Evolutionary conservation across 305 asterid species (phyloP).

Genomic region (Fraxinus sp.): DNA sequence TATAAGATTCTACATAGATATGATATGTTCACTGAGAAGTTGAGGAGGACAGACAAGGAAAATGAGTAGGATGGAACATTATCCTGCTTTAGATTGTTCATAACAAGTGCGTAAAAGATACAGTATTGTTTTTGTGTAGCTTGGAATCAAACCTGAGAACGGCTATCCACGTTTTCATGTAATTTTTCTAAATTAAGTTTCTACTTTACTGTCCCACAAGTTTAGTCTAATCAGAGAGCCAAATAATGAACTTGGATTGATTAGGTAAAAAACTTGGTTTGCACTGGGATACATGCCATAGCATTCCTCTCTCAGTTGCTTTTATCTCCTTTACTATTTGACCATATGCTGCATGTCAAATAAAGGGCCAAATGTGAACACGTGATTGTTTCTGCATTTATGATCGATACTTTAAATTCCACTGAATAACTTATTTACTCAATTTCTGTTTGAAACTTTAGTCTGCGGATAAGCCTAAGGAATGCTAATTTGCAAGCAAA

Average conservation of each 20-base stretch:
- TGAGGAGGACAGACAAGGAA: neutral
- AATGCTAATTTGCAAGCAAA: slow-evolving; percentile 90
- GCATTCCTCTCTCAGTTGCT: neutral
- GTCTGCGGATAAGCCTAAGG: slow-evolving; percentile 69
- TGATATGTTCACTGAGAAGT: neutral
- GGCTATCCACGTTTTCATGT: neutral
- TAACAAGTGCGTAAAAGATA: neutral
- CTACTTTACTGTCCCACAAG: neutral
- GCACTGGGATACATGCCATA: neutral
- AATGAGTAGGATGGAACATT: neutral
- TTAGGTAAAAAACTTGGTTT: neutral
- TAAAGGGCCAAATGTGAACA: neutral
- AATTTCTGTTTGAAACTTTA: slow-evolving; percentile 26
- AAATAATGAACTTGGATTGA: neutral
- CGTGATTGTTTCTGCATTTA: neutral
- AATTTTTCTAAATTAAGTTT: neutral
- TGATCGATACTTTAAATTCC: slow-evolving; percentile 1
- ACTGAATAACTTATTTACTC: neutral
- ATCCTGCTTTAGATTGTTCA: neutral
- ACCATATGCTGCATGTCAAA: neutral
- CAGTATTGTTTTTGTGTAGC: neutral
- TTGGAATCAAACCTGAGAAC: neutral
- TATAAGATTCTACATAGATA: neutral
- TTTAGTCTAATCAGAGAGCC: neutral
- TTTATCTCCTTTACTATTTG: slow-evolving; percentile 3